These are phyloP conservation scores for Deinandra increscens DNA, from an alignment of 129 eudicot species.

Conservation along the genomic window DNA sequence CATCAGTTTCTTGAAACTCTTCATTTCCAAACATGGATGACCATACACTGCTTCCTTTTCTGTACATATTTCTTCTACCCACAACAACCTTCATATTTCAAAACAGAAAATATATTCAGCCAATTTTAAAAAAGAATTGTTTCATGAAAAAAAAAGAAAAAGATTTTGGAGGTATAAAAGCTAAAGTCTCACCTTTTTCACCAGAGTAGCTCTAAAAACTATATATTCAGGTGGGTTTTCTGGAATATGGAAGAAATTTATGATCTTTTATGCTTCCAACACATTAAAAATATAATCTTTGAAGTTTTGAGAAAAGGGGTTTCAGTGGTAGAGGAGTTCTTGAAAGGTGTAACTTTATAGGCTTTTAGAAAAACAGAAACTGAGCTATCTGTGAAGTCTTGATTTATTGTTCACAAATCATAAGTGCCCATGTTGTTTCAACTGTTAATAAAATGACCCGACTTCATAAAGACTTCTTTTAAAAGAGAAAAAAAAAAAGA, in stretches of 20 bases:
- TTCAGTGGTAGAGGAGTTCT: conserved; percentile 24
- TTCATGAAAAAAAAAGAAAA: not conserved
- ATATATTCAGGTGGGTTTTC: conserved; percentile 13
- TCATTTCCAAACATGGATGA: conserved; percentile 47
- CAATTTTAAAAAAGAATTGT: not conserved
- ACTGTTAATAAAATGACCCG: conserved; percentile 32
- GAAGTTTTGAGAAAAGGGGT: conserved; percentile 10
- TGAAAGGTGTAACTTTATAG: conserved; percentile 25
- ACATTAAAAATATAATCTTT: conserved; percentile 17
- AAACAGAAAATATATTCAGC: conserved; percentile 1
- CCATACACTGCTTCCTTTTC: conserved; percentile 62
- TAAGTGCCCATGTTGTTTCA: conserved; percentile 29
- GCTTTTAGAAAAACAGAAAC: conserved; percentile 37
- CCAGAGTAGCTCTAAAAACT: not conserved
- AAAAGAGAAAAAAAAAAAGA: conserved; percentile 12
- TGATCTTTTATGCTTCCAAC: conserved; percentile 18
- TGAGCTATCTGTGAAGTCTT: conserved; percentile 24
- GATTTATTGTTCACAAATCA: conserved; percentile 34
- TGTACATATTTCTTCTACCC: conserved; percentile 45
- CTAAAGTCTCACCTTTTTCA: conserved; percentile 25
- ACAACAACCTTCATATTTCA: conserved; percentile 12
- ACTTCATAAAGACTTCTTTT: conserved; percentile 25
- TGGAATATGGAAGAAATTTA: conserved; percentile 14
- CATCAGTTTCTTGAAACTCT: conserved; percentile 71
- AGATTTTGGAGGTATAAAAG: conserved; percentile 9